Conservation (phyloP, 768 basidiomycete species). For the Boletus fagicola region DNA sequence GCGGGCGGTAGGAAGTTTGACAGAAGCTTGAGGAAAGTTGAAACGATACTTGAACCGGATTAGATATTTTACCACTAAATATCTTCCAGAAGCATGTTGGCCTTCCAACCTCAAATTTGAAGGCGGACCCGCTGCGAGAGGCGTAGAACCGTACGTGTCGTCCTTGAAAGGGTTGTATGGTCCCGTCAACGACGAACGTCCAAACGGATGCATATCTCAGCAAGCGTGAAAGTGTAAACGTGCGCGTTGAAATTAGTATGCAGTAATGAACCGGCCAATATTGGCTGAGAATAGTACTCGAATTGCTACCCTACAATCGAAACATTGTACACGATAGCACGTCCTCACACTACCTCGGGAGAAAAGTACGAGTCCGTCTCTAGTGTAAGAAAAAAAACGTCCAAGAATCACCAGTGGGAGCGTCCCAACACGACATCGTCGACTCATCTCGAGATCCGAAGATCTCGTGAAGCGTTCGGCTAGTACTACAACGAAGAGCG, state of each 20-base stretch:
- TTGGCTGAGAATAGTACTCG: too few species aligned
- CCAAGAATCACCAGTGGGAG: not conserved
- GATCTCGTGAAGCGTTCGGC: not conserved
- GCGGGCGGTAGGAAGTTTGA: too few species aligned
- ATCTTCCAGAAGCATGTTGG: too few species aligned
- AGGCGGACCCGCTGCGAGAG: too few species aligned
- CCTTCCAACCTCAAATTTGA: too few species aligned
- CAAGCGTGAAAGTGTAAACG: not conserved
- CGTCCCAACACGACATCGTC: not conserved
- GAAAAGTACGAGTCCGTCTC: not conserved
- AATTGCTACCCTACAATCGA: not conserved
- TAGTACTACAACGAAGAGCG: not conserved
- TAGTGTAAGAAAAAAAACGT: not conserved
- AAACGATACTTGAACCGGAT: too few species aligned
- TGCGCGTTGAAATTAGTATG: not conserved
- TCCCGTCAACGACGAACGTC: not conserved
- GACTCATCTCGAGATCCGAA: not conserved
- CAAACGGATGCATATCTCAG: not conserved
- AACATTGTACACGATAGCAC: not conserved
- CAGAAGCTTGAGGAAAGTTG: too few species aligned
- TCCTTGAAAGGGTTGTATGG: not conserved
- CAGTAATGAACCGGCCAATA: not conserved
- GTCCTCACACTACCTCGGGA: not conserved
- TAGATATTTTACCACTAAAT: too few species aligned
- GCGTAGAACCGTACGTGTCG: too few species aligned